Evolutionary conservation across 495 filamentous ascomycete genomes (phyloP), one percentile per base, ranked within the genome.

Genomic region (Thermothielavioides terrestris): DNA sequence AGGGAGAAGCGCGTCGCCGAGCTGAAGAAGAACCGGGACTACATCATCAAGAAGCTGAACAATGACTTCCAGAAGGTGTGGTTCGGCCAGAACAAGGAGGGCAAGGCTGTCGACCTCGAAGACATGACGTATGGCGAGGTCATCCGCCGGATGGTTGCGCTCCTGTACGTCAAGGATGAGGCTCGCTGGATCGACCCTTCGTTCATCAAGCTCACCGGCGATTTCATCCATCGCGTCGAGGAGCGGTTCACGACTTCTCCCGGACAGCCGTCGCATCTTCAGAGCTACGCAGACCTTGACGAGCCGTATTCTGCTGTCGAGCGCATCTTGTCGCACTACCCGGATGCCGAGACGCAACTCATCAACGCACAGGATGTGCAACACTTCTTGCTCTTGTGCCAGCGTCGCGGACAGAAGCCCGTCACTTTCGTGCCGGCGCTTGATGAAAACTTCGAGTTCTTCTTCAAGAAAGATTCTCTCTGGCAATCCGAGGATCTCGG

Each of bases 391-490:
- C 72, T 90, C 6, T 80, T 98, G n/a, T 96, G 90, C 73, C 83
- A 89, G 64, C 83, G 90, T 6, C 86, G 85, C 30, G 86, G 86
- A 15, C 94, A 98, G 74, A 98, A 98, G 73, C 92, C 92, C 1
- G 86, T 92, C 14, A 91, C 91, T 3, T 98, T 98, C 60, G 89
- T 98, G 41, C 92, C 92, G 11, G 75, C 82, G 4, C 76, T 98
- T 25, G 92, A 98, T 65, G 91, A 94, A 46, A 91, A 86, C 56
- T 96, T 98, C 42, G 92, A 96, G 65, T 94, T 89, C 67, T 98
- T 84, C 73, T 97, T 98, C 82, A 98, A 98, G 82, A 98, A 98
- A 70, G 92, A 98, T 68, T 96, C 91, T n/a, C 80, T 98, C 23
- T 98, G 92, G 92, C 92, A 98, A 68, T 95, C 90, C 0, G 92